Conservation (phyloP, 331 rosid genomes). For the Erythrophleum ivorense region DNA sequence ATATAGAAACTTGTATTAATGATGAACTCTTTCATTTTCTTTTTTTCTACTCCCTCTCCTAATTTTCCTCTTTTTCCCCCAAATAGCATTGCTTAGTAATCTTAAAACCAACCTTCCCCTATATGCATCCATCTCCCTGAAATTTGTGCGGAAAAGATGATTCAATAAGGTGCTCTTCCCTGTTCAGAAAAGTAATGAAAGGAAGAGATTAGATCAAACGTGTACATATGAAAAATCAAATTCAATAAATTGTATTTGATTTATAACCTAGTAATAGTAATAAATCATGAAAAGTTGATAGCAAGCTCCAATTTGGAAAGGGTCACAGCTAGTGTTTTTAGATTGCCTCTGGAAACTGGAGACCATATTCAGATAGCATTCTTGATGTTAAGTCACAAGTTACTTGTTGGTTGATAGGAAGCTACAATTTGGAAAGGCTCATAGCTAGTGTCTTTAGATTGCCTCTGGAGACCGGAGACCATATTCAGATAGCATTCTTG, state of each 20-base stretch:
- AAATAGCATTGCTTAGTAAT: background rate
- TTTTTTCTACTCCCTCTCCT: background rate
- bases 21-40: background rate
- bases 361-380: background rate
- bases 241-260: background rate
- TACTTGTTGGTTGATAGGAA: background rate
- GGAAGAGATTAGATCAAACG: conserved; percentile 23
- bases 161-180: conserved; percentile 95
- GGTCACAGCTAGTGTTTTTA: too few species aligned
- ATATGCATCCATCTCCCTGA: conserved; percentile 95
- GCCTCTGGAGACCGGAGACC: conserved; percentile 1
- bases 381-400: background rate
- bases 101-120: conserved; percentile 72
- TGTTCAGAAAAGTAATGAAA: conserved; percentile 40
- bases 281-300: conserved; percentile 24
- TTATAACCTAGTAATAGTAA: background rate
- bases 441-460: background rate
- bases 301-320: conserved; percentile 11
- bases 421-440: background rate
- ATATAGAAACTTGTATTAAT: background rate
- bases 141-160: conserved; percentile 79
- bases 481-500: background rate
- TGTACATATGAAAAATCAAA: background rate
- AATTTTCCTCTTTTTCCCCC: background rate
- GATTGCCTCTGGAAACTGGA: background rate